A percentile compares a stretch with the other conserved stretches of the same genome.
phyloP scores from a whole-genome alignment of 73 alveolate genomes.

The Paramecium biaurelia region DNA sequence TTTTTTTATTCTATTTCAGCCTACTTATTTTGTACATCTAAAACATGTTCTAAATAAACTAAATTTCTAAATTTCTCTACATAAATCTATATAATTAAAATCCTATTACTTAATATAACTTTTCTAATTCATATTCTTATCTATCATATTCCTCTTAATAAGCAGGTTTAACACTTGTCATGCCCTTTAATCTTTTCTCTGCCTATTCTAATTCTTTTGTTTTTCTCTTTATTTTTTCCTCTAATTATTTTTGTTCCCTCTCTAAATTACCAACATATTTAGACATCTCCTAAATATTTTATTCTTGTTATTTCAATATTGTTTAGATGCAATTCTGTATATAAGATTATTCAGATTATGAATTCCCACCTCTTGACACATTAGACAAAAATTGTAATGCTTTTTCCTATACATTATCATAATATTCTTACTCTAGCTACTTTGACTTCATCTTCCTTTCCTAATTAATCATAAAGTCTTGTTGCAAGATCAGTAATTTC shows the following conservation, averaged over 20 bases:
- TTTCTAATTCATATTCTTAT: constrained; percentile 76
- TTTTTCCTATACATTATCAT: not conserved
- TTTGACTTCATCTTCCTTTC: constrained; percentile 93
- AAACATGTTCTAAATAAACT: constrained; percentile 93
- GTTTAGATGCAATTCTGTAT: constrained; percentile 6
- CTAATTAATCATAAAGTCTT: constrained; percentile 91
- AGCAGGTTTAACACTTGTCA: constrained; percentile 57
- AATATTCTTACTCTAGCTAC: constrained; percentile 66
- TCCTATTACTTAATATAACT: constrained; percentile 68
- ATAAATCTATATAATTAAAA: constrained; percentile 39
- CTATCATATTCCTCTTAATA: constrained; percentile 55
- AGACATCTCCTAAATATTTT: constrained; percentile 20
- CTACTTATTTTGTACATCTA: constrained; percentile 78
- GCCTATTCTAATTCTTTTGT: constrained; percentile 35
- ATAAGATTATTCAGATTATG: constrained; percentile 29
- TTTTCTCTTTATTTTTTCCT: not conserved
- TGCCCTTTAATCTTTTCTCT: constrained; percentile 27
- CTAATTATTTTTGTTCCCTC: not conserved
- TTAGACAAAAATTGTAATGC: constrained; percentile 37
- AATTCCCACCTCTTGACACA: constrained; percentile 10
- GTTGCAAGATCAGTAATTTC: constrained; percentile 96
- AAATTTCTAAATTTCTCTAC: constrained; percentile 95
- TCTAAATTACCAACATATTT: constrained; percentile 21
- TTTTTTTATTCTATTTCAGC: constrained; percentile 62
- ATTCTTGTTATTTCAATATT: constrained; percentile 35